These are phyloP conservation scores for Didymella keratinophila DNA, from an alignment of 2,329 filamentous ascomycete genomes.

Conservation along the genomic window DNA sequence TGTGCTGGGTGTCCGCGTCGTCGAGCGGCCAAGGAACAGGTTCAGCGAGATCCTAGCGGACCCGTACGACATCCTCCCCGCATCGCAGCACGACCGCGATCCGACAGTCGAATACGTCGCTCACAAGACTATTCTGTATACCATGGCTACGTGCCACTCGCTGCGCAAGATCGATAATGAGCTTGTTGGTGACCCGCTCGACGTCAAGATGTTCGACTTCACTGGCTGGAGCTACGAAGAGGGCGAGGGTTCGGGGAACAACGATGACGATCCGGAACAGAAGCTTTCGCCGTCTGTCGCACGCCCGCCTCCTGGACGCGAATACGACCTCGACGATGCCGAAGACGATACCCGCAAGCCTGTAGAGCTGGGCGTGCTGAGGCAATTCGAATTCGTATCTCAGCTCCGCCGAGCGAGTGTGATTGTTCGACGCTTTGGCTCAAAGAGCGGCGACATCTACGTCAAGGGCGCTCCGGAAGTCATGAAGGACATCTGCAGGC, in stretches of 20 bases:
- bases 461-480: constrained; percentile 97
- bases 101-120: constrained; percentile 66
- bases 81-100: constrained; percentile 63
- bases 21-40: constrained; percentile 66
- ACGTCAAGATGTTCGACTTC: constrained; percentile 99
- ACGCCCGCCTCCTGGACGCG: constrained; percentile 72
- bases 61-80: constrained; percentile 65
- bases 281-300: constrained; percentile 88
- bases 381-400: constrained; percentile 93
- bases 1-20: constrained; percentile 85
- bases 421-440: constrained; percentile 86
- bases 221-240: constrained; percentile 93
- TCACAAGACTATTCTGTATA: constrained; percentile 79
- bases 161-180: constrained; percentile 86
- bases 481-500: constrained; percentile 89
- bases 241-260: constrained; percentile 72
- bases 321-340: constrained; percentile 64
- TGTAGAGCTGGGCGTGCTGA: constrained; percentile 88
- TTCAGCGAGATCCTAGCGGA: constrained; percentile 82
- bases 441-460: constrained; percentile 83
- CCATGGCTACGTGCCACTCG: constrained; percentile 98
- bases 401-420: constrained; percentile 92
- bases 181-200: constrained; percentile 89
- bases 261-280: constrained; percentile 79
- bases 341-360: constrained; percentile 58